Evolutionary conservation across 208 protist genomes (phyloP), one percentile per base, ranked within the genome.

Genomic region (Trypanosomatidae sp.): DNA sequence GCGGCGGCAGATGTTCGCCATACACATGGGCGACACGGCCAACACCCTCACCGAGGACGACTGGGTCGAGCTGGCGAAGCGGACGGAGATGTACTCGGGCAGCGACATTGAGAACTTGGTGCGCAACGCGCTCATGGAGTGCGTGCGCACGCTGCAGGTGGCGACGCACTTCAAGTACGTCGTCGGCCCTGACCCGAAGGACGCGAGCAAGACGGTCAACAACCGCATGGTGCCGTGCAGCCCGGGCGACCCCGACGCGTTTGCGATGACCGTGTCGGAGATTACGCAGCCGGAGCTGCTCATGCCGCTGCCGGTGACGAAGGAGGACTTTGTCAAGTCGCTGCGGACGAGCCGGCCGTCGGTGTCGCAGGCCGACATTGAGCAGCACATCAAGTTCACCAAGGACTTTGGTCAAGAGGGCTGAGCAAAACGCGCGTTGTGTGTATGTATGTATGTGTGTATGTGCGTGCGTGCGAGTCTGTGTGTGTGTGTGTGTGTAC

Each of bases 91-190:
- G 39, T 98, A 97, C 65, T 93, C 83, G 19, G 96, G 96, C 26
- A 94, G 94, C 38, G 97, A 99, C 80, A 97, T 99, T 54, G 78
- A 89, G 25, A 90, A 92, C 50, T 43, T 98, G 6, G 94, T 98
- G 21, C 90, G 95, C 15, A 96, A 98, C 46, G 97, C 97, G 1
- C 67, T 99, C 27, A 98, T 99, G 95, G 79, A 97, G 64, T 96
- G 96, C 26, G 71, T 99, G 39, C 71, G 97, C n/a, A 88, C 75
- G 3, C 62, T 98, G 26, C 95, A 98, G 70, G 66, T 75, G n/a
- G 94, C 97, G 4, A 98, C 94, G 8, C 96, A 98, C 61, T 99
- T 99, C 63, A 98, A 98, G 66, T 58, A 56, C 46, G 88, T 97
- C 3, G 44, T 33, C 3, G 90, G 79, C 6, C 85, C 80, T 19